Evolutionary conservation across 306 rosid genomes (phyloP).

Genomic region (Cucurbita maxima): DNA sequence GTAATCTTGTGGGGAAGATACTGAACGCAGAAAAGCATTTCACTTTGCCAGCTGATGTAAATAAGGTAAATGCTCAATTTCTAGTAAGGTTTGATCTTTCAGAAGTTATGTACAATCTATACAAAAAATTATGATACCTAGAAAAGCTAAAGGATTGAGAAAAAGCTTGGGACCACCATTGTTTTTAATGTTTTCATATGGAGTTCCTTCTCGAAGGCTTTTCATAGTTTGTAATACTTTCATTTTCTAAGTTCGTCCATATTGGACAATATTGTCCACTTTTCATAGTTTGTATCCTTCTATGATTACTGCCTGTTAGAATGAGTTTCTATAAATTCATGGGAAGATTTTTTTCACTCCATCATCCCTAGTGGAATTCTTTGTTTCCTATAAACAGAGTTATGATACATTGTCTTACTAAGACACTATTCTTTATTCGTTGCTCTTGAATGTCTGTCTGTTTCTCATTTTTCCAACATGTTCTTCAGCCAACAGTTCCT

Average conservation of each 20-base stretch:
- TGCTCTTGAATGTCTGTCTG: background rate
- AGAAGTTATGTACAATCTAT: background rate
- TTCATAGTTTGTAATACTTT: too few species aligned
- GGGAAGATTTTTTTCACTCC: too few species aligned
- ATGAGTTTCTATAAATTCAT: too few species aligned
- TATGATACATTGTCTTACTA: too few species aligned
- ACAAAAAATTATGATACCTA: background rate
- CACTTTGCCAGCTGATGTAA: constrained; percentile 38
- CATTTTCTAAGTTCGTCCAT: too few species aligned
- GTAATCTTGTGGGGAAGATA: constrained; percentile 69
- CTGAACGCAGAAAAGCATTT: constrained; percentile 56
- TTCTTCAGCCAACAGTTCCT: constrained; percentile 68
- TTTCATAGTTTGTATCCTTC: too few species aligned
- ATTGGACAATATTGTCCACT: too few species aligned
- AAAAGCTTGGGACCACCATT: background rate
- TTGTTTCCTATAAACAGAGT: too few species aligned
- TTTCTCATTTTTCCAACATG: constrained; percentile 12
- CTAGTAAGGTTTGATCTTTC: background rate
- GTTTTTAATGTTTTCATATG: background rate
- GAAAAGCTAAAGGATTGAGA: background rate
- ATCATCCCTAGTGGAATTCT: too few species aligned
- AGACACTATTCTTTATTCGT: background rate
- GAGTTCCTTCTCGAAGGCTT: too few species aligned
- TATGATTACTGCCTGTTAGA: too few species aligned
- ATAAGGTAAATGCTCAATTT: constrained; percentile 36